These are phyloP conservation scores for Anthracocystis setariae DNA, from an alignment of 1,284 basidiomycete genomes.

Conservation along the genomic window DNA sequence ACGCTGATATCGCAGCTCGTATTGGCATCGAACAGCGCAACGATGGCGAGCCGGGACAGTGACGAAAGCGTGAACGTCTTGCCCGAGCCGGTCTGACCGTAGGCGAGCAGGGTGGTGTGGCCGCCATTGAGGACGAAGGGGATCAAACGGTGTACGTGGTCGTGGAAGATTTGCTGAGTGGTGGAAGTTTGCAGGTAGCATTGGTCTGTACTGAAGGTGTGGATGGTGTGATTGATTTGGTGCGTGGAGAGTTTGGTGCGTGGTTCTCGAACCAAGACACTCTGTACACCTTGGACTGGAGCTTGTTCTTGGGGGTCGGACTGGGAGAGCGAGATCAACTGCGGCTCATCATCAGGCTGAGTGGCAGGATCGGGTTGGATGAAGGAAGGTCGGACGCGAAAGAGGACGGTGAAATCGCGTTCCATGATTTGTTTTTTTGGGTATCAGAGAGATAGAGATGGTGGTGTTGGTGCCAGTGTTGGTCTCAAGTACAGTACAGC, in stretches of 20 bases:
- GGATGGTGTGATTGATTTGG: conserved; percentile 1
- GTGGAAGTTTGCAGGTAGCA: conserved; percentile 12
- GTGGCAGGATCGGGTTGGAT: not conserved
- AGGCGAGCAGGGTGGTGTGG: conserved; percentile 32
- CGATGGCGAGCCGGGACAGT: conserved; percentile 16
- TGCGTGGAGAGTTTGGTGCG: conserved; percentile 7
- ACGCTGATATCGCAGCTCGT: conserved; percentile 5
- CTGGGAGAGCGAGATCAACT: not conserved
- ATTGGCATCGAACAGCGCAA: conserved; percentile 9
- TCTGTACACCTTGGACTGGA: no score
- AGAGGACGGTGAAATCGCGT: conserved; percentile 36
- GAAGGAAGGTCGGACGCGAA: conserved; percentile 29
- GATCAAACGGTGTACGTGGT: conserved; percentile 16
- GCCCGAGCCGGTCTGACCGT: conserved; percentile 34
- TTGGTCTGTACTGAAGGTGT: conserved; percentile 18
- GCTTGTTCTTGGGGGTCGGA: not conserved
- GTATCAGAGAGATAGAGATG: not conserved
- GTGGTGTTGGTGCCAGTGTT: not conserved
- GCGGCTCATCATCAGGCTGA: not conserved
- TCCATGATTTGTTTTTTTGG: conserved; percentile 22
- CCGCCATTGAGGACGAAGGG: conserved; percentile 29
- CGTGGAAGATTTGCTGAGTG: conserved; percentile 10
- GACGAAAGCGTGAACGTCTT: conserved; percentile 27
- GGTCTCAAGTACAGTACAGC: not conserved
- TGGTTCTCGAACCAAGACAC: conserved; percentile 19